Evolutionary conservation across 129 eudicot genomes (phyloP).

Genomic region (Tanacetum coccineum): DNA sequence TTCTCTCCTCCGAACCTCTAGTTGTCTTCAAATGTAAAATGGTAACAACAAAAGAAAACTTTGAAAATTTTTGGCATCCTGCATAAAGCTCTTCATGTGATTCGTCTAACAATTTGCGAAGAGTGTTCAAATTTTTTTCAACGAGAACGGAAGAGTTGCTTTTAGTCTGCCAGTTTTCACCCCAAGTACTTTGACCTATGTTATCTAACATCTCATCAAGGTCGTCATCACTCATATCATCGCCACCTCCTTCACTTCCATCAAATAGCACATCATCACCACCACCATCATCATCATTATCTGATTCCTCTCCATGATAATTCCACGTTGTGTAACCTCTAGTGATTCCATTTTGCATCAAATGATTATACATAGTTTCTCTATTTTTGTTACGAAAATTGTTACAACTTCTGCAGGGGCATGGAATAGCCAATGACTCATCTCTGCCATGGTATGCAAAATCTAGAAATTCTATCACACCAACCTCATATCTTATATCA

Average conservation of each 20-base stretch:
- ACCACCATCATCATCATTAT: no score
- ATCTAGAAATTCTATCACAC: background rate
- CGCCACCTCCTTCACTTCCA: no score
- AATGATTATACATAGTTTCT: background rate
- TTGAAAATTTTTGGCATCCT: no score
- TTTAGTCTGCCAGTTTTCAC: background rate
- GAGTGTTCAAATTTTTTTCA: no score
- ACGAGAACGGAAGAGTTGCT: background rate
- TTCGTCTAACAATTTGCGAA: no score
- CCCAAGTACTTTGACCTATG: background rate
- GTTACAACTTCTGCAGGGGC: background rate
- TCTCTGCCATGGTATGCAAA: background rate
- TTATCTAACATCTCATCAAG: background rate
- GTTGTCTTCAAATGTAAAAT: no score
- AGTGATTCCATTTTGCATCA: background rate
- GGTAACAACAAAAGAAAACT: no score
- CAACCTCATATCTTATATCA: no score
- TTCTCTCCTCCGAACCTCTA: background rate
- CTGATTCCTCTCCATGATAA: background rate
- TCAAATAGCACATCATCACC: no score
- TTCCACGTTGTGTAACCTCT: background rate
- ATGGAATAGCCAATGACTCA: background rate
- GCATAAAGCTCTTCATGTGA: no score
- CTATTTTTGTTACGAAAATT: background rate
- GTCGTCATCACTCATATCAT: background rate